These are phyloP conservation scores for Amphicarpaea edgeworthii DNA, from an alignment of 306 rosid species.

Conservation along the genomic window DNA sequence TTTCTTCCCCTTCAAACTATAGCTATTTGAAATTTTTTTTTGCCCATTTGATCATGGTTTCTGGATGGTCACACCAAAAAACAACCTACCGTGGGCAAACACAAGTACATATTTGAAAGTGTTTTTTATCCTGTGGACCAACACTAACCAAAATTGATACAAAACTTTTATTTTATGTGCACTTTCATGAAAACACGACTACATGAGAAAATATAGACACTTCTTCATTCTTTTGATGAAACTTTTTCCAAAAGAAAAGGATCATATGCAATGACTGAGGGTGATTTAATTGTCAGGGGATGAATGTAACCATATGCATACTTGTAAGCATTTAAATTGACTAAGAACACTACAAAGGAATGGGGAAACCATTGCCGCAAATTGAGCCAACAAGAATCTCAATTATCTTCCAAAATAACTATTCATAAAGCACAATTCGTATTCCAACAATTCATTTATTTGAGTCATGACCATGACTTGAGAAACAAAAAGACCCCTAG, in stretches of 20 bases:
- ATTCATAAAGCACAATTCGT: slow-evolving; percentile 12
- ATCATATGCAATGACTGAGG: slow-evolving; percentile 10
- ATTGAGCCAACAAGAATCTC: slow-evolving; percentile 7
- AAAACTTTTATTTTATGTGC: neutral
- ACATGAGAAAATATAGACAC: neutral
- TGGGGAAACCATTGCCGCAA: slow-evolving; percentile 2
- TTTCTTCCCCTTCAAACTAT: no score
- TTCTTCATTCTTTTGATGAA: neutral
- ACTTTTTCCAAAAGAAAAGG: neutral
- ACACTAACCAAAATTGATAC: neutral
- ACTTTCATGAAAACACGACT: neutral
- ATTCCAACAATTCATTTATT: neutral
- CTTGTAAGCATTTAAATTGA: slow-evolving; percentile 1
- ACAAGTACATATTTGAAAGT: no score
- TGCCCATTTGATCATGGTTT: no score
- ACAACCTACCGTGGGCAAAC: no score
- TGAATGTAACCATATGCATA: neutral
- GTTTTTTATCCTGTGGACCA: neutral
- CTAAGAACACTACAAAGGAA: neutral
- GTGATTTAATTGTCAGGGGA: neutral
- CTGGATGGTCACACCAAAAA: no score
- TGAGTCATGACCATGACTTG: neutral
- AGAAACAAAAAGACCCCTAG: neutral
- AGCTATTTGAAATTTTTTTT: no score
- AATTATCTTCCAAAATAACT: slow-evolving; percentile 1